Base-by-base conservation (phyloP, 805 yeast species). In the Kazachstania africana region DNA sequence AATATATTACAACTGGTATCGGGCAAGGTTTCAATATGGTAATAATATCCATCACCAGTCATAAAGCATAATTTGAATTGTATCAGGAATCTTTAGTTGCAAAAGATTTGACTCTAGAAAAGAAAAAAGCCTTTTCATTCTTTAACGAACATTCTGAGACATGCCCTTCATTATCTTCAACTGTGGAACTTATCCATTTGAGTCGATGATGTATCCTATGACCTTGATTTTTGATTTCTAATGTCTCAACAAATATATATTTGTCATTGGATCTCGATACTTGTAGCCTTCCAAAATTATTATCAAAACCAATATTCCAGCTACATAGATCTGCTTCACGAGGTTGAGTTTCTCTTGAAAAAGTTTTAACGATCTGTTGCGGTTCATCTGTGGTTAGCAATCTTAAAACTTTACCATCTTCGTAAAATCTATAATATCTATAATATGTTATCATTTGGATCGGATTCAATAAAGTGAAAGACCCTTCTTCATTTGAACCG, bases 381-480 rank as follows among this genome's bases (percentile, higher is more conserved):
- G 97, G 97, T 44, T 81, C 88, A 33, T 72, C 64, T 3, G 78
- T 68, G 0, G 93, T 71, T 17, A 83, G 65, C 18, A 81, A 65
- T 47, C 79, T 72, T 26, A 81, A 57, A 37, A 83, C 78, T 1
- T 68, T 60, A 0, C 97, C 96, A 47, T 80, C 79, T 0, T 77
- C 76, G 50, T 67, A 80, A 47, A 88, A 85, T 39, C 96, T 63
- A 22, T 78, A 56, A 53, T 85, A 91, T 39, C 98, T 62, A 50
- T 83, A 88, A 49, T 88, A 88, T 0, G 95, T 82, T 25, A 88
- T 80, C 50, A 84, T 73, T 43, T 82, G 73, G 14, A 81, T 71
- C 2, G 95, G 95, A 37, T 73, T 72, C 27, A 66, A 55, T 78
- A 91, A 74, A 5, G 80, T 66, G 19, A 64, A 62, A 1, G 81